Evolutionary conservation across 805 yeast species (phyloP), one percentile per base, ranked within the genome.

Genomic region (Teunomyces lycoperdinae): DNA sequence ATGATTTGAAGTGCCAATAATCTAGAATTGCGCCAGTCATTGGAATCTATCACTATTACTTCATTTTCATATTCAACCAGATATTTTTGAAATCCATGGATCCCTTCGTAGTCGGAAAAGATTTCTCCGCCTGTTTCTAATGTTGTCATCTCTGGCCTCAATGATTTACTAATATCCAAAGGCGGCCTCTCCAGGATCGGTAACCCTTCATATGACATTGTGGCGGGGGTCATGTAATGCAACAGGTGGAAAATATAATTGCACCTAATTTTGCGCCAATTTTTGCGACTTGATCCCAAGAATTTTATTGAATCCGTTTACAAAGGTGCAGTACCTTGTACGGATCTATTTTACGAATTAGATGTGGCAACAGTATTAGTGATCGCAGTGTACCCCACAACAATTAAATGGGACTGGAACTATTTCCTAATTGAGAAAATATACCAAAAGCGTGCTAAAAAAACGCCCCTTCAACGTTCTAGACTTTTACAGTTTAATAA

Each of bases 1-100:
- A 65, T 1, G 20, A 81, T 64, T 58, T 82, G 85, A 4, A 58
- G n/a, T 47, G 69, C 69, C 9, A 82, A 60, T 31, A 63, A 59
- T 3, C 30, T 27, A 31, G 78, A 74, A 9, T 59, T 41, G 17
- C 70, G 62, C 58, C 76, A 66, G 54, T 77, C 70, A n/a, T 50
- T 55, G 2, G 78, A 59, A 43, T 73, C 80, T 3, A 78, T 46
- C 39, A 41, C 43, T 5, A 71, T 33, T 0, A 44, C 27, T 28
- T 66, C 64, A 14, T 63, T 70, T 24, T 67, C 62, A 51, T 34
- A 47, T 13, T 36, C 42, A 8, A 40, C 20, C 13, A 9, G 32
- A n/a, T 42, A 32, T 16, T 31, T 42, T 31, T 42, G 30, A 28
- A 41, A 9, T 7, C 41, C 41, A 20, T 38, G 30, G n/a, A 38